Evolutionary conservation across 371 early-diverging fungal genomes (phyloP), one percentile per base, ranked within the genome.

Genomic region (Mortierella polycephala): DNA sequence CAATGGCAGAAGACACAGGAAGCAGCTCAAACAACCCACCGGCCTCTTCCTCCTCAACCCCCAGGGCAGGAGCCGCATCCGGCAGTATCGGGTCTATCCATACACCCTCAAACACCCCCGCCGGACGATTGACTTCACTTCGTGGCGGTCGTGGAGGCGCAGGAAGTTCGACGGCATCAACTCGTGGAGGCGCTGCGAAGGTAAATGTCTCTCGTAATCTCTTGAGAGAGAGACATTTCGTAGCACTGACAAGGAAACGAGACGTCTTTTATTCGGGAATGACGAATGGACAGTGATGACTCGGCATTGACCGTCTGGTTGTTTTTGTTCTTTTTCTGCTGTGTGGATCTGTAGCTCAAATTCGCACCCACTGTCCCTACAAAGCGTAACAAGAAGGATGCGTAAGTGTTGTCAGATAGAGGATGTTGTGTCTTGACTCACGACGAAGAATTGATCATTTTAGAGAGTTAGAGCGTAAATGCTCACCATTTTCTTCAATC

Each of bases 321-420:
- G 12, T 18, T 40, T 52, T 21, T n/a, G 10, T 14, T 37, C 6
- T n/a, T 39, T 20, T n/a, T 60, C 52, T 47, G 52, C 50, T 5
- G 8, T 54, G 37, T 16, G 39, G 9, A 13, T 41, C 14, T 37
- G 44, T 81, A 89, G 88, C 83, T 87, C 83, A 90, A 90, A 80
- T 91, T 91, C 67, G 85, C 86, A 57, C 91, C 91, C 14, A 90
- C 88, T 0, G 81, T 91, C 18, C 90, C 91, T 2, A 64, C 85
- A 1, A 87, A 84, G 65, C 84, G 90, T 74, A 87, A 86, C 64
- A 89, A 89, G 75, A 88, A 88, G 75, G 88, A 86, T 80, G 85
- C 83, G 89, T 87, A 83, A 64, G 85, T 71, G 11, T 45, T 18
- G 7, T 30, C 30, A 30, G 30, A 30, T 30, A 30, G 30, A 30